Conservation (phyloP, 257 asterid genomes). For the Ophiorrhiza pumila region DNA sequence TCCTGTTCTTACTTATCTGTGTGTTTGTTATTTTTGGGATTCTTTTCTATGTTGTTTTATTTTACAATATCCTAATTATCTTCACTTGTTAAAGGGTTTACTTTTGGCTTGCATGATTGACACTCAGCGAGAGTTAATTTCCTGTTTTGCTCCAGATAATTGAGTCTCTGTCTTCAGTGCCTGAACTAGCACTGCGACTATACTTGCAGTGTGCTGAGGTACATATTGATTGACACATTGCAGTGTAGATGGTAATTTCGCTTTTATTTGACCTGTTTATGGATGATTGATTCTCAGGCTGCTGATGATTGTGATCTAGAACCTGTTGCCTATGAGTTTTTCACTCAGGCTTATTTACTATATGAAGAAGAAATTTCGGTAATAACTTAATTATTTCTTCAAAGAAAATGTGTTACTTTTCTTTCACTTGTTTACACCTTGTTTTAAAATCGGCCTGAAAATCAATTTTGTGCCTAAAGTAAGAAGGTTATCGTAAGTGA, state of each 20-base stretch:
- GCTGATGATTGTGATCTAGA: slow-evolving; percentile 94
- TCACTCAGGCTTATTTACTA: slow-evolving; percentile 94
- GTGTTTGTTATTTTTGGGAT: not conserved
- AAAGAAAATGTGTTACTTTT: not conserved
- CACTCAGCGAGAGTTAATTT: not conserved
- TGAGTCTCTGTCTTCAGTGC: slow-evolving; percentile 80
- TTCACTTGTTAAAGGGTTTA: not conserved
- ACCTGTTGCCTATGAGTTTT: slow-evolving; percentile 97
- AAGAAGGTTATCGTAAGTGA: not conserved
- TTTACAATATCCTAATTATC: not conserved
- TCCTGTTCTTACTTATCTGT: slow-evolving; percentile 1
- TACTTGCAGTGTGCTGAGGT: slow-evolving; percentile 99
- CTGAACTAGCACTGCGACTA: slow-evolving; percentile 79
- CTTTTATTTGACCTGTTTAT: slow-evolving; percentile 25
- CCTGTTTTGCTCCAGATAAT: slow-evolving; percentile 55
- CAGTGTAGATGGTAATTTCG: slow-evolving; percentile 9
- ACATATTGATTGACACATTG: slow-evolving; percentile 20
- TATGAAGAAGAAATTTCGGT: slow-evolving; percentile 98
- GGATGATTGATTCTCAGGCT: slow-evolving; percentile 58
- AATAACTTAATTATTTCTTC: slow-evolving; percentile 8
- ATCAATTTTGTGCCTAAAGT: not conserved
- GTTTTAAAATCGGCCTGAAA: slow-evolving; percentile 2
- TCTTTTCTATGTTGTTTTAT: not conserved
- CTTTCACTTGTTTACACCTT: not conserved
- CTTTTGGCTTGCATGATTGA: not conserved